Percentiles rank a stretch among this genome's conserved stretches.
phyloP scores from a whole-genome alignment of 495 filamentous ascomycete species.

The Neurospora sublineolata region DNA sequence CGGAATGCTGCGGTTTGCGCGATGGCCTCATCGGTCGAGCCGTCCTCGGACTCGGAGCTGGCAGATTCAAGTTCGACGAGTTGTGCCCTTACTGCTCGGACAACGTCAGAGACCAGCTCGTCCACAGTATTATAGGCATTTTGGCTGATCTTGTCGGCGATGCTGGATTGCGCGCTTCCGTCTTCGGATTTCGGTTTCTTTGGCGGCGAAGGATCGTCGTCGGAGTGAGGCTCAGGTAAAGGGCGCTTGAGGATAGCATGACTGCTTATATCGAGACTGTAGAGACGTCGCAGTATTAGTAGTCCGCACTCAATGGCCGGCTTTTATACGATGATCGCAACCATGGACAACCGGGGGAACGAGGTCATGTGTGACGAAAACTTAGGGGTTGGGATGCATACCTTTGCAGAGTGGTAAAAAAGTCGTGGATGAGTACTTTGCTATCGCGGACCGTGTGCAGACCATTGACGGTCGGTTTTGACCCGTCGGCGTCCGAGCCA shows the following conservation, averaged over 20 bases:
- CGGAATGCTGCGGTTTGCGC: conserved; percentile 30
- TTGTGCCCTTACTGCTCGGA: conserved; percentile 25
- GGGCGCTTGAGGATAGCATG: conserved; percentile 35
- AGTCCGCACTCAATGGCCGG: not conserved
- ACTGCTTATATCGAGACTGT: conserved; percentile 30
- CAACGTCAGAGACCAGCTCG: conserved; percentile 34
- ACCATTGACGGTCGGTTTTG: conserved; percentile 21
- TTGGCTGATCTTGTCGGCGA: conserved; percentile 34
- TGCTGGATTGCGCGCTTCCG: conserved; percentile 15
- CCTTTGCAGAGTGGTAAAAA: conserved; percentile 34
- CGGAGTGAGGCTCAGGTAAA: conserved; percentile 22
- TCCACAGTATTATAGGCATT: conserved; percentile 34
- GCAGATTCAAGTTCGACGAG: conserved; percentile 27
- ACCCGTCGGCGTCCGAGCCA: conserved; percentile 8
- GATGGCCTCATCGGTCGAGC: conserved; percentile 21
- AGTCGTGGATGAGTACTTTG: conserved; percentile 26
- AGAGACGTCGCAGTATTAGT: conserved; percentile 4
- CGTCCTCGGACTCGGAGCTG: conserved; percentile 9
- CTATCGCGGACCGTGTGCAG: conserved; percentile 9
- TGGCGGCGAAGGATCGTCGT: conserved; percentile 28
- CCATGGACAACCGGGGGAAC: not conserved
- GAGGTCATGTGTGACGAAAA: not conserved
- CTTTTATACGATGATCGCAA: conserved; percentile 12
- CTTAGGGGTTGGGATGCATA: conserved; percentile 15
- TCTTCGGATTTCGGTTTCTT: conserved; percentile 37